These are phyloP conservation scores for Nyctanthes arbortristis DNA, from an alignment of 257 asterid genomes.

Conservation along the genomic window DNA sequence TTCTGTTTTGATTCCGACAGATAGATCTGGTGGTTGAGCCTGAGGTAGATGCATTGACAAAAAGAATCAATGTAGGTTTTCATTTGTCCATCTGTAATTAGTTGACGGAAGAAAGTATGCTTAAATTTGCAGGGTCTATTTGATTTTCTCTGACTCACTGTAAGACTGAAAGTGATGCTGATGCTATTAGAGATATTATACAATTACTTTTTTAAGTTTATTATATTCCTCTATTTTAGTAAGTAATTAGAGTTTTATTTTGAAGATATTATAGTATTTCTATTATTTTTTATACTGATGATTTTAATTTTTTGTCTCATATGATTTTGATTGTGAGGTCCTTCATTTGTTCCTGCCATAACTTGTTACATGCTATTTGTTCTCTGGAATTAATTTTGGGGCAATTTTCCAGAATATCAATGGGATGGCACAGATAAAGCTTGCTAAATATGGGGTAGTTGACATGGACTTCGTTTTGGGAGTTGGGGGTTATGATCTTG, in stretches of 20 bases:
- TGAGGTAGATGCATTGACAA: conserved; percentile 64
- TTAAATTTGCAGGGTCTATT: not conserved
- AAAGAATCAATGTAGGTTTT: conserved; percentile 63
- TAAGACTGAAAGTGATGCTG: too few species aligned
- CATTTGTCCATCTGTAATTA: conserved; percentile 3
- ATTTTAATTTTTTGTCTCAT: conserved; percentile 1
- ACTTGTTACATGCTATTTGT: not conserved
- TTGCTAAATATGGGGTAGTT: conserved; percentile 71
- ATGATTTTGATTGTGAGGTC: conserved; percentile 10
- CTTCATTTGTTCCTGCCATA: not conserved
- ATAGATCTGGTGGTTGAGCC: conserved; percentile 75
- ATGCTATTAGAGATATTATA: too few species aligned
- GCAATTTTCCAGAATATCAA: conserved; percentile 65
- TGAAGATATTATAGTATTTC: too few species aligned
- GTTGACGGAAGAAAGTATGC: too few species aligned
- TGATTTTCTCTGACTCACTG: not conserved
- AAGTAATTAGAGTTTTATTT: too few species aligned
- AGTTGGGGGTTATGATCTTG: conserved; percentile 97
- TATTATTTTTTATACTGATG: too few species aligned
- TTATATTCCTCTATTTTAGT: too few species aligned
- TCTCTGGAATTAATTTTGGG: conserved; percentile 19
- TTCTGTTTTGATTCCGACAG: conserved; percentile 48
- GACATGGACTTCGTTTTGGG: conserved; percentile 97
- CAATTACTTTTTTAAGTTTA: not conserved
- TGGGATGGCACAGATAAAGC: conserved; percentile 81